Evolutionary conservation across 2,329 filamentous ascomycete genomes (phyloP).

Genomic region (Hypoxylon sp.): DNA sequence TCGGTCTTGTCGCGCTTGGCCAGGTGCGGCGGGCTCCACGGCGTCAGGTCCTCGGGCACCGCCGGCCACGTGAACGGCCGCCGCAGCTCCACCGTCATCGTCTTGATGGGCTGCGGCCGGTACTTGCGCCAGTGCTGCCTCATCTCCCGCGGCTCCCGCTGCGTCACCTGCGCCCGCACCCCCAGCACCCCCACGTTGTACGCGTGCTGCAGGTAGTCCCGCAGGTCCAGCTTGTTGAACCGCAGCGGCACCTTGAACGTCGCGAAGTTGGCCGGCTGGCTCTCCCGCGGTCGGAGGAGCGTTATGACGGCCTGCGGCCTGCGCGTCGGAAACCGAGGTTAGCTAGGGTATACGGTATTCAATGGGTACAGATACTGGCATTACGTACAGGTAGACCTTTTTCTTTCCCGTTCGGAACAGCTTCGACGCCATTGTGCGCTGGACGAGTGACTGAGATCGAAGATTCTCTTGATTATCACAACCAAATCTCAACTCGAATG

Average conservation of each 20-base stretch:
- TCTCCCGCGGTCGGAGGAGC: constrained; percentile 74
- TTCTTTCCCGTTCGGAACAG: constrained; percentile 43
- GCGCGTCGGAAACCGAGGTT: constrained; percentile 12
- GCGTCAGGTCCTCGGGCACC: constrained; percentile 61
- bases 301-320: constrained; percentile 85
- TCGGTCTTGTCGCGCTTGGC: constrained; percentile 56
- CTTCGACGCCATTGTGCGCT: constrained; percentile 35
- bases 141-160: constrained; percentile 63
- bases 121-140: constrained; percentile 64
- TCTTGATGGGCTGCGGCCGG: constrained; percentile 79
- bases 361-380: background rate
- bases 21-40: constrained; percentile 71
- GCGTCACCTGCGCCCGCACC: constrained; percentile 82
- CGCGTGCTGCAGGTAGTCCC: constrained; percentile 89
- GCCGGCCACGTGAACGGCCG: constrained; percentile 90
- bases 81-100: constrained; percentile 92
- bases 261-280: constrained; percentile 77
- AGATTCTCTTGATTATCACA: constrained; percentile 4
- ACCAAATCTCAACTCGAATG: constrained; percentile 20
- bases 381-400: constrained; percentile 45
- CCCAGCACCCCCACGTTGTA: constrained; percentile 78
- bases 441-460: background rate
- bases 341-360: background rate
- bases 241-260: constrained; percentile 89
- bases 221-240: constrained; percentile 95